These are phyloP conservation scores for Pseudogymnoascus sp. DNA, from an alignment of 2,329 filamentous ascomycete species.

Conservation along the genomic window DNA sequence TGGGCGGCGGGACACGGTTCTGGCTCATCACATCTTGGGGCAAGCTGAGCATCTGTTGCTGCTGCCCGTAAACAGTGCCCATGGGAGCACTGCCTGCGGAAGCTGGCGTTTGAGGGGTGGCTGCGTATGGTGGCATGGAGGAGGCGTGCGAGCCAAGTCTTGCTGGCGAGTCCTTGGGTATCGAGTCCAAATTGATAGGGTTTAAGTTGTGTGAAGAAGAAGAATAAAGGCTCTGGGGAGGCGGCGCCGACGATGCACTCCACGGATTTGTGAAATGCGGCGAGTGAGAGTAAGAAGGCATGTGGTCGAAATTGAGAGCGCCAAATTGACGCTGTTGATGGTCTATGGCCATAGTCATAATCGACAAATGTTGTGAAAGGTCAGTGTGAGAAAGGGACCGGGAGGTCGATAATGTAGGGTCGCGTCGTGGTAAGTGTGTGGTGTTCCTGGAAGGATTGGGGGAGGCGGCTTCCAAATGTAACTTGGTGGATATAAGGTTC, in stretches of 20 bases:
- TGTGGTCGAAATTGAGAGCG: slow-evolving; percentile 68
- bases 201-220: slow-evolving; percentile 49
- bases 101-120: slow-evolving; percentile 63
- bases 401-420: slow-evolving; percentile 10
- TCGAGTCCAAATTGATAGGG: slow-evolving; percentile 48
- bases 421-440: neutral
- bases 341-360: slow-evolving; percentile 93
- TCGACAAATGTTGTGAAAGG: slow-evolving; percentile 29
- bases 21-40: slow-evolving; percentile 67
- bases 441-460: slow-evolving; percentile 2
- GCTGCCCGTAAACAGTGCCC: slow-evolving; percentile 48
- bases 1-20: slow-evolving; percentile 52
- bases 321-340: slow-evolving; percentile 75
- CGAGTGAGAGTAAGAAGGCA: slow-evolving; percentile 49
- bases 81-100: slow-evolving; percentile 63
- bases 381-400: slow-evolving; percentile 12
- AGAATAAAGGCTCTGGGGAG: slow-evolving; percentile 52
- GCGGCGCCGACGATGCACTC: slow-evolving; percentile 51
- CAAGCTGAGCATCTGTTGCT: slow-evolving; percentile 60
- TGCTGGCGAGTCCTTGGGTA: slow-evolving; percentile 48
- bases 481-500: slow-evolving; percentile 10
- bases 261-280: slow-evolving; percentile 90
- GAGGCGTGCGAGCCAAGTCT: slow-evolving; percentile 46
- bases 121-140: slow-evolving; percentile 62
- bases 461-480: neutral